Conservation (phyloP, 2,329 filamentous ascomycete species). For the Cladosporium oxysporum region DNA sequence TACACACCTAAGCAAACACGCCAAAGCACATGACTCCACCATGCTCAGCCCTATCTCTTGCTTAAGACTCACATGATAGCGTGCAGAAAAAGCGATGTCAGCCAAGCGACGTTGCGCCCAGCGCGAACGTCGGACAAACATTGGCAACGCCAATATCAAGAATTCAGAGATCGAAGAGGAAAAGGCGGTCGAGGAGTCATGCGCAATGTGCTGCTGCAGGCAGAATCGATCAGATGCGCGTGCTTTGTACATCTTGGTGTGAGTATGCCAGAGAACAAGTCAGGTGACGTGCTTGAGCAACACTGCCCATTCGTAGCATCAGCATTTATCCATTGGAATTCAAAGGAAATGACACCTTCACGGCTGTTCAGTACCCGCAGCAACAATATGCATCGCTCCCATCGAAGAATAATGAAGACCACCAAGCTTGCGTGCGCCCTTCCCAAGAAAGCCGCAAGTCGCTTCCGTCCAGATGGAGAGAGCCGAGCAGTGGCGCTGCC, state of each 20-base stretch:
- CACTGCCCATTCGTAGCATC: neutral
- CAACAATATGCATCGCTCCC: neutral
- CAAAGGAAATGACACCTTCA: neutral
- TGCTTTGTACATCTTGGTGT: neutral
- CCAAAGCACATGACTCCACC: neutral
- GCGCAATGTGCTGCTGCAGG: neutral
- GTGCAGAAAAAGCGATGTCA: conserved; percentile 1
- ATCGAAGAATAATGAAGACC: neutral
- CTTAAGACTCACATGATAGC: conserved; percentile 9
- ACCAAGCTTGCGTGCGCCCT: neutral
- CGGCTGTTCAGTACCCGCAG: neutral
- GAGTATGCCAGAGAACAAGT: neutral
- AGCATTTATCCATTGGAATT: neutral
- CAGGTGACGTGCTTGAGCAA: neutral
- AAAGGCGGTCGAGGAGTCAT: conserved; percentile 1
- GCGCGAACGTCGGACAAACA: conserved; percentile 1
- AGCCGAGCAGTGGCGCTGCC: conserved; percentile 17
- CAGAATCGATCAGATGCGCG: neutral
- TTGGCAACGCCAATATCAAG: conserved; percentile 3
- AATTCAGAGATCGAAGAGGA: neutral
- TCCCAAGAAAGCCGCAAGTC: conserved; percentile 6
- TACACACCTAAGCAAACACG: neutral
- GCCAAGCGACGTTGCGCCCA: neutral
- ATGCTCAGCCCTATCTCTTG: conserved; percentile 4
- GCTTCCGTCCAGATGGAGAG: conserved; percentile 1